phyloP scores from a whole-genome alignment of 805 yeast genomes.

The Starmerella riodocensis region DNA sequence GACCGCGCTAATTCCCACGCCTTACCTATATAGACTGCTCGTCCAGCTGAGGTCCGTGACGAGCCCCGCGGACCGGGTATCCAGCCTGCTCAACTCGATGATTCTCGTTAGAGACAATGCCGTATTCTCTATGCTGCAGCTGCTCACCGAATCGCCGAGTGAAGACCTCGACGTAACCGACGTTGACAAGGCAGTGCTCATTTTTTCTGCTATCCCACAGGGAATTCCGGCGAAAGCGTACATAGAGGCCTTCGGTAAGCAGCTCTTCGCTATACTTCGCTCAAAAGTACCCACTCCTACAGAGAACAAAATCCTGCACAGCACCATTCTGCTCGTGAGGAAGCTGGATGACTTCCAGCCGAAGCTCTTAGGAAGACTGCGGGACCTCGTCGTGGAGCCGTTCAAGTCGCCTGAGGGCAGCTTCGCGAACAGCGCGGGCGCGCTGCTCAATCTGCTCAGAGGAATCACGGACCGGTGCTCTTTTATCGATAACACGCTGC shows the following conservation, averaged over 20 bases:
- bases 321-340: slow-evolving; percentile 5
- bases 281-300: slow-evolving; percentile 37
- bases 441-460: slow-evolving; percentile 8
- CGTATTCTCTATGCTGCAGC: slow-evolving; percentile 58
- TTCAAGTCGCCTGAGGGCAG: slow-evolving; percentile 1
- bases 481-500: background rate
- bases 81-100: slow-evolving; percentile 39
- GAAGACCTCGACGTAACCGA: slow-evolving; percentile 53
- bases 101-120: slow-evolving; percentile 56
- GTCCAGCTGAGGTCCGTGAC: slow-evolving; percentile 41
- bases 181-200: slow-evolving; percentile 51
- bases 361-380: slow-evolving; percentile 13
- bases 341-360: slow-evolving; percentile 10
- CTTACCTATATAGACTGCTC: slow-evolving; percentile 47
- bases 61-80: slow-evolving; percentile 36
- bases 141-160: slow-evolving; percentile 63
- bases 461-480: background rate
- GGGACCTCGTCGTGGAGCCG: slow-evolving; percentile 13
- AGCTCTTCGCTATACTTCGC: slow-evolving; percentile 43
- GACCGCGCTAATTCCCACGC: slow-evolving; percentile 37
- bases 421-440: slow-evolving; percentile 6
- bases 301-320: slow-evolving; percentile 2
- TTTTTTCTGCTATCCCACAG: slow-evolving; percentile 52
- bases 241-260: slow-evolving; percentile 46
- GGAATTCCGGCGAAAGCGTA: slow-evolving; percentile 37